Base-by-base conservation (phyloP, 176 grass and related monocot genomes). In the Typha latifolia region DNA sequence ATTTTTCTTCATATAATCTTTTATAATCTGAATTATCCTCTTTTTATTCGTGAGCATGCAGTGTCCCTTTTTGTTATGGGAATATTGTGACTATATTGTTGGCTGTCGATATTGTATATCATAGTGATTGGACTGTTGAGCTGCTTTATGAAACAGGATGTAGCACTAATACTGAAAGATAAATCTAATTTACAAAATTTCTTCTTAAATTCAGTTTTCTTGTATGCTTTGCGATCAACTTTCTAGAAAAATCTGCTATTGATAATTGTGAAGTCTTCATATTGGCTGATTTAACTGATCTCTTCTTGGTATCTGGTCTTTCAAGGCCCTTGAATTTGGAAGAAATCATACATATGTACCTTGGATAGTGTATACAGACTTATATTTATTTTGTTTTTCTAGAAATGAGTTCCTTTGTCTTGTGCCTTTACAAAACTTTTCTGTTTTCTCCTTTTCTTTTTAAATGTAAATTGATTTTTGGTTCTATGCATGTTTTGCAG, bases 381-480 rank as follows among this genome's bases (percentile, higher is more conserved):
- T 32, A 64, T 32, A 31, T 1, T 34, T 47, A n/a, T 16, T 37
- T 16, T n/a, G 12, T 65, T 47, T 29, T 43, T 43, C 37, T 43
- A 43, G 37, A 43, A 43, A 37, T 37, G 34, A 37, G 34, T 10
- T 43, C 29, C 15, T 29, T 37, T 18, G 15, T 15, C 14, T 65
- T 16, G 62, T 10, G 13, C 62, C 26, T 34, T 64, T 16, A 12
- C 13, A 65, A 23, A 49, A 27, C 48, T 48, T 56, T 14, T 56
- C 34, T 78, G 27, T 49, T 70, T 83, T 48, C 52, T 27, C 6
- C 15, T 50, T 32, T 47, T 47, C 16, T 49, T 49, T 77, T 29
- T 49, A 69, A 50, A 43, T 68, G 63, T 57, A 20, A 3, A 43
- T 37, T 9, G 16, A 26, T 22, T 72, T 62, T 69, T 12, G 11